A percentile compares a stretch with the other conserved stretches of the same genome.
phyloP scores from a whole-genome alignment of 2,329 filamentous ascomycete genomes.

The Aspergillus glaucus region DNA sequence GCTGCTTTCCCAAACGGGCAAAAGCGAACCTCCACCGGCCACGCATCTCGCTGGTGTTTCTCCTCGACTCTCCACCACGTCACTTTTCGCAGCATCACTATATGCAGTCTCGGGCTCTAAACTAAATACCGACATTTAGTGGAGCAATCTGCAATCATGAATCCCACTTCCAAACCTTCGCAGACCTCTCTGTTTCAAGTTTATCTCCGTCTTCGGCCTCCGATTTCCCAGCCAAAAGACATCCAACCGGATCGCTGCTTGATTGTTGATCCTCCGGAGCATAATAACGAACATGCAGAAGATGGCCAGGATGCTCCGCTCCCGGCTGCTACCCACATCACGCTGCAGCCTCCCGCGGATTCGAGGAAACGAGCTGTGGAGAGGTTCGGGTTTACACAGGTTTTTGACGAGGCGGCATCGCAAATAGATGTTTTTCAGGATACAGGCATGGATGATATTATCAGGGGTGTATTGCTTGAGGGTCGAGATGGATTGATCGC shows the following conservation, averaged over 20 bases:
- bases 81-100: neutral
- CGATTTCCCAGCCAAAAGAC: conserved; percentile 39
- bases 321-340: conserved; percentile 59
- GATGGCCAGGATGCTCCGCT: conserved; percentile 23
- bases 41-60: neutral
- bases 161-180: conserved; percentile 38
- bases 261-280: conserved; percentile 59
- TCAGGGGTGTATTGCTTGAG: conserved; percentile 76
- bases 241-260: conserved; percentile 61
- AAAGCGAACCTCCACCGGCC: neutral
- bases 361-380: conserved; percentile 80
- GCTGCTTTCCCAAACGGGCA: too few relatives aligned
- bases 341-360: conserved; percentile 73
- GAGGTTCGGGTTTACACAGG: conserved; percentile 86
- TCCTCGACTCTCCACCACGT: neutral
- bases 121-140: neutral
- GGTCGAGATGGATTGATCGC: conserved; percentile 85
- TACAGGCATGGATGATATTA: conserved; percentile 65
- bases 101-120: neutral
- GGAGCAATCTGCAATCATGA: conserved; percentile 25
- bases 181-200: conserved; percentile 75
- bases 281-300: conserved; percentile 22
- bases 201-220: conserved; percentile 76
- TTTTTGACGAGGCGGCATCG: conserved; percentile 79
- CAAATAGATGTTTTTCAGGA: conserved; percentile 84